Evolutionary conservation across 495 filamentous ascomycete species (phyloP).

Genomic region (Cenococcum geophilum): DNA sequence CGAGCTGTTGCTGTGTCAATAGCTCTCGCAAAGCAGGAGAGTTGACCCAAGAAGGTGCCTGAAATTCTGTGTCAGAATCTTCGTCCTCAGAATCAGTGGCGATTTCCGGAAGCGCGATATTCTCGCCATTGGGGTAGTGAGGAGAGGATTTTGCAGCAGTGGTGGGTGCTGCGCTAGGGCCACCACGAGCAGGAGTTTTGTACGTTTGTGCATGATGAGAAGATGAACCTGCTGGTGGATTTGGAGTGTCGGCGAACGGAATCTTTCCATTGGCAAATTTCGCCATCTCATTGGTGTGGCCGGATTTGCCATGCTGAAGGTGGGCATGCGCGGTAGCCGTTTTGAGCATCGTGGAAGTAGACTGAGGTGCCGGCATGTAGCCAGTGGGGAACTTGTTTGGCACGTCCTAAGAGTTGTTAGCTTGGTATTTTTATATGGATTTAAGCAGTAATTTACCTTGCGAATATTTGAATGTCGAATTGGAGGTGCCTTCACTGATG

Average conservation of each 20-base stretch:
- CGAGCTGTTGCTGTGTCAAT: slow-evolving; percentile 67
- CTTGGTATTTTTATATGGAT: background rate
- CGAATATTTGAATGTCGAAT: slow-evolving; percentile 74
- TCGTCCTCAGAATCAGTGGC: slow-evolving; percentile 82
- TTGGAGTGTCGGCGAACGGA: slow-evolving; percentile 63
- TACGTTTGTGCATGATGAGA: slow-evolving; percentile 3
- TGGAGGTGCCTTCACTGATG: slow-evolving; percentile 65
- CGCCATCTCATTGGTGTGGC: slow-evolving; percentile 67
- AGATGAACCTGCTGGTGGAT: slow-evolving; percentile 28
- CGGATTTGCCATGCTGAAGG: slow-evolving; percentile 50
- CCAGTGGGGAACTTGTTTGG: slow-evolving; percentile 57
- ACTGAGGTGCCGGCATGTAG: slow-evolving; percentile 51
- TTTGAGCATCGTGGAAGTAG: slow-evolving; percentile 8
- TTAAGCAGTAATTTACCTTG: slow-evolving; percentile 51
- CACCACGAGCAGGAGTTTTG: slow-evolving; percentile 48
- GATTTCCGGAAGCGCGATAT: slow-evolving; percentile 81
- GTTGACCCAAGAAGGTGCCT: slow-evolving; percentile 74
- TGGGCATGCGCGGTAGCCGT: slow-evolving; percentile 43
- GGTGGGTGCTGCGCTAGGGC: slow-evolving; percentile 38
- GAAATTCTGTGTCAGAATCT: slow-evolving; percentile 57
- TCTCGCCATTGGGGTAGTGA: slow-evolving; percentile 71
- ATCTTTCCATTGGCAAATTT: slow-evolving; percentile 84
- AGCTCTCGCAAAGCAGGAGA: slow-evolving; percentile 66
- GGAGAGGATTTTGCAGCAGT: slow-evolving; percentile 60
- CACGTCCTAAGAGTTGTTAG: slow-evolving; percentile 42